Percentiles rank a stretch among this genome's conserved stretches.
phyloP scores from a whole-genome alignment of 2,329 filamentous ascomycete species.

The Falciphora oryzae region DNA sequence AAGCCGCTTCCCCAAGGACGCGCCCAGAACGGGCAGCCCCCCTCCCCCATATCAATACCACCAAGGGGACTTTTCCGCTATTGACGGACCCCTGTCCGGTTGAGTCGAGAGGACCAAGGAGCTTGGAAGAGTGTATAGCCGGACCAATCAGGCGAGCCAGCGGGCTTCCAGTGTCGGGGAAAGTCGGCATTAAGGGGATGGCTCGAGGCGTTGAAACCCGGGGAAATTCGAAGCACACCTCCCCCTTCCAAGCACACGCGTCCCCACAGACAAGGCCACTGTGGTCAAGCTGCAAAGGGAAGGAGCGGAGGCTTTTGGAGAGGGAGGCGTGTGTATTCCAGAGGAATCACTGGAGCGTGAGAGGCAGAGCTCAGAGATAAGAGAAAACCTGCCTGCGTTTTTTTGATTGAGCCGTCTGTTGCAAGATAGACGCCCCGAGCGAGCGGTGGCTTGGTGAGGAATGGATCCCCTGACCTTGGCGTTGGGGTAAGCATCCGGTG shows the following conservation, averaged over 20 bases:
- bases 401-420: not conserved
- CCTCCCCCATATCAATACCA: not conserved
- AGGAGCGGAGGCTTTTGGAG: not conserved
- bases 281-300: not conserved
- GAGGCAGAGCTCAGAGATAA: not conserved
- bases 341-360: not conserved
- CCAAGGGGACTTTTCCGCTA: not conserved
- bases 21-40: not conserved
- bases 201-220: not conserved
- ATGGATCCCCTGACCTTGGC: not conserved
- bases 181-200: constrained; percentile 7
- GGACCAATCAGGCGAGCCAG: not conserved
- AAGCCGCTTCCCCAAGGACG: not conserved
- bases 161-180: not conserved
- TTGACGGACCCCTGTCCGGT: not conserved
- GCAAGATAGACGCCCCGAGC: not conserved
- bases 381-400: not conserved
- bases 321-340: too few relatives aligned
- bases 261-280: not conserved
- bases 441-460: not conserved
- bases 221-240: not conserved
- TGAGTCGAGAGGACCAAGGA: not conserved
- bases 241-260: not conserved
- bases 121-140: not conserved
- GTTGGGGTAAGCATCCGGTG: not conserved